Evolutionary conservation across 208 protist species (phyloP), one percentile per base, ranked within the genome.

Genomic region (Leishmania guyanensis): DNA sequence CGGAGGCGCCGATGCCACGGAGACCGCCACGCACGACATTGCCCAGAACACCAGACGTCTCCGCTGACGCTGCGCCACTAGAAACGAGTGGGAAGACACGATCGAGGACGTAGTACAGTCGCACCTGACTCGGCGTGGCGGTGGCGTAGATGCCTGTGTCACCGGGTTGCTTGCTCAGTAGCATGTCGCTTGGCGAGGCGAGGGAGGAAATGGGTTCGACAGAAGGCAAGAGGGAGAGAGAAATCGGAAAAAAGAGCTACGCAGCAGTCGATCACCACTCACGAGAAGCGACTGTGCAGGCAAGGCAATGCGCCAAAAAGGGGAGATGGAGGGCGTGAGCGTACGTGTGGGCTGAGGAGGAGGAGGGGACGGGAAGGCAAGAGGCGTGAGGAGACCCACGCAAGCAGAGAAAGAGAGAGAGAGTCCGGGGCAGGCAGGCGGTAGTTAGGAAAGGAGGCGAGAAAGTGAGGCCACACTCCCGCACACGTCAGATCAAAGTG

Each of bases 91-190:
- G 79, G 4, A 82, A 69, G 29, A 87, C 80, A 64, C 79, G 73
- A 33, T 86, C 77, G 56, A 73, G 76, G 17, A 93, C 79, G 54
- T 84, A 82, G 78, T 94, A 95, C 26, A 93, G 65, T 8, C 75
- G 78, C 26, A 94, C 82, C 62, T 85, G 76, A 43, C 74, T 81
- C 2, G 80, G 48, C 48, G 85, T 92, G 17, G 92, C 90, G 4
- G 90, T 95, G 50, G 92, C 92, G 75, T 90, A 92, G 20, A 95
- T 85, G 64, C 90, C 89, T 22, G 87, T 91, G 56, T 93, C 87
- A 22, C 90, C 90, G 0, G 92, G 92, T 53, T 93, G 92, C 78
- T 89, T 93, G 77, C 87, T 89, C 10, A 95, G 86, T 53, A 95
- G 71, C 92, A 95, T 95, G 4, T 54, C 36, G 29, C n/a, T 17